Percentiles rank a stretch among this genome's conserved stretches.
These are phyloP conservation scores for Mortierella hygrophila DNA, from an alignment of 192 early-diverging fungal species.

Conservation along the genomic window DNA sequence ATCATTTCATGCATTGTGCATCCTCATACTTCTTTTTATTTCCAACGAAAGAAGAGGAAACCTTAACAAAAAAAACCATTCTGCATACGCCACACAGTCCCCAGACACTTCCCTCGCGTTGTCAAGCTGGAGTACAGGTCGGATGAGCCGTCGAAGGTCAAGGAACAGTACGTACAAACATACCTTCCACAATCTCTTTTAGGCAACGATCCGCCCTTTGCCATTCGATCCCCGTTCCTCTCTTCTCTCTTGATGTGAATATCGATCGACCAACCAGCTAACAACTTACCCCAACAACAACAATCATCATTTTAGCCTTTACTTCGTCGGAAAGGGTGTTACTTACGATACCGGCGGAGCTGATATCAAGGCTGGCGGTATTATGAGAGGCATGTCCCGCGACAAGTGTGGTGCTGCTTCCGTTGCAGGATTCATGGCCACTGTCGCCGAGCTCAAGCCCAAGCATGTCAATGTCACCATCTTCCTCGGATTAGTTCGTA, in stretches of 20 bases:
- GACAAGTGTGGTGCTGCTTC: slow-evolving; percentile 92
- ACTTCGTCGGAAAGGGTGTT: slow-evolving; percentile 92
- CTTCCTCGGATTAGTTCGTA: slow-evolving; percentile 84
- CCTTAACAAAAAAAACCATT: neutral
- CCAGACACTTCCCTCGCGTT: slow-evolving; percentile 74
- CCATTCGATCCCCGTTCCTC: slow-evolving; percentile 10
- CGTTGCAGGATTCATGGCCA: slow-evolving; percentile 85
- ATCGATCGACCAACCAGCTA: slow-evolving; percentile 6
- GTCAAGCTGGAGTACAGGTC: slow-evolving; percentile 79
- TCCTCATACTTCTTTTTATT: neutral
- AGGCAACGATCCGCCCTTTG: neutral
- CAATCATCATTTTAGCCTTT: slow-evolving; percentile 61
- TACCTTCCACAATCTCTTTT: neutral
- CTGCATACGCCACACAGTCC: slow-evolving; percentile 50
- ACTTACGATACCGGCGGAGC: slow-evolving; percentile 94
- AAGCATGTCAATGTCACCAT: slow-evolving; percentile 76
- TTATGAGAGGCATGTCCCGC: slow-evolving; percentile 91
- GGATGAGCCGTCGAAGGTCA: slow-evolving; percentile 75
- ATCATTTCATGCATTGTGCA: neutral
- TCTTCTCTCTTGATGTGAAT: slow-evolving; percentile 16
- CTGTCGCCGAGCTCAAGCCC: slow-evolving; percentile 74
- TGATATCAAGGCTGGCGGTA: slow-evolving; percentile 85
- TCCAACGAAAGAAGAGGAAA: neutral
- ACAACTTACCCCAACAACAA: neutral
- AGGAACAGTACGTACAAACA: slow-evolving; percentile 72